Evolutionary conservation across 1,139 yeast genomes (phyloP).

Genomic region (Yamadazyma atmosphaerica): DNA sequence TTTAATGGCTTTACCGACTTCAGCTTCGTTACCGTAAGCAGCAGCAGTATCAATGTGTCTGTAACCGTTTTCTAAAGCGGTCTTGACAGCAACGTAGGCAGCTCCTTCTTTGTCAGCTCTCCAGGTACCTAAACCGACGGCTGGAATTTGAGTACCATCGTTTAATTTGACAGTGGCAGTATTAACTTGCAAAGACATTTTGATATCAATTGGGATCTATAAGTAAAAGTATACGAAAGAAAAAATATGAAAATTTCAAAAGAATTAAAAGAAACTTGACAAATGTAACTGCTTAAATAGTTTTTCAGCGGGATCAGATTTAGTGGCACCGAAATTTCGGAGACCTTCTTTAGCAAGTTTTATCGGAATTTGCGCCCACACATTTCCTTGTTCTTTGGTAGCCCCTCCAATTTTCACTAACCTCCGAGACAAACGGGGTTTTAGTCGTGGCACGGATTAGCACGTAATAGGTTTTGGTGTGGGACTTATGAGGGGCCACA

Average conservation of each 20-base stretch:
- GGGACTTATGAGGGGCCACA: background rate
- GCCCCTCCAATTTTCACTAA: background rate
- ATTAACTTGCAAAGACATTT: conserved; percentile 15
- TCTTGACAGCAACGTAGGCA: conserved; percentile 57
- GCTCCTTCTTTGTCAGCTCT: conserved; percentile 56
- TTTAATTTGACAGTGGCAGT: conserved; percentile 45
- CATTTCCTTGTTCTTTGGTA: background rate
- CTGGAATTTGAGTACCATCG: conserved; percentile 70
- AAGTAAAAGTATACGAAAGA: background rate
- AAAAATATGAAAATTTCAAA: no score
- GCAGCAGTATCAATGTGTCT: conserved; percentile 83
- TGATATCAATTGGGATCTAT: background rate
- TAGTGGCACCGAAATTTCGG: background rate
- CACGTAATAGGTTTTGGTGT: background rate
- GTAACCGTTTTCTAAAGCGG: conserved; percentile 71
- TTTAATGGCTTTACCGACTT: conserved; percentile 65
- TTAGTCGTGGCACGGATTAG: background rate
- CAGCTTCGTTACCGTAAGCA: conserved; percentile 64
- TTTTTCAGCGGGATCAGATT: background rate
- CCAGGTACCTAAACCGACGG: conserved; percentile 80
- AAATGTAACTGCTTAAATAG: background rate
- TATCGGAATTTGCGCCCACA: background rate
- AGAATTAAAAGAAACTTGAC: no score
- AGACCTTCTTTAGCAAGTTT: background rate
- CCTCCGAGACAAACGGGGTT: background rate